These are phyloP conservation scores for Capsella rubella DNA, from an alignment of 441 rosid genomes.

Conservation along the genomic window DNA sequence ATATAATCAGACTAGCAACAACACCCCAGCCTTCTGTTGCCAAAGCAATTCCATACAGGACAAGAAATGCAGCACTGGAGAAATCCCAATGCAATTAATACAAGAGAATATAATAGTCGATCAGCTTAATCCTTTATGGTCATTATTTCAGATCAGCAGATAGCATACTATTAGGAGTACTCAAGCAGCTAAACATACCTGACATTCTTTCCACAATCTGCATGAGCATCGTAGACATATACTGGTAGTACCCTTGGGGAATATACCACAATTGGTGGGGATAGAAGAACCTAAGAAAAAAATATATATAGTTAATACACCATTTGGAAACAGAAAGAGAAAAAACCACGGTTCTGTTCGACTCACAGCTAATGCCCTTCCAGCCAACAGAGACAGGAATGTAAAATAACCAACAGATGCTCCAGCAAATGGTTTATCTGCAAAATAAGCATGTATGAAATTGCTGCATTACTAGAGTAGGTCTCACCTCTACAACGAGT, in stretches of 20 bases:
- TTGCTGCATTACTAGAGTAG: conserved; percentile 18
- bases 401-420: conserved; percentile 99
- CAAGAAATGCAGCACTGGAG: conserved; percentile 92
- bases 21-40: conserved; percentile 99
- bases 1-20: conserved; percentile 96
- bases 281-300: conserved; percentile 87
- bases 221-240: conserved; percentile 99
- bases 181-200: conserved; percentile 66
- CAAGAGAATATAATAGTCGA: conserved; percentile 32
- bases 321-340: conserved; percentile 33
- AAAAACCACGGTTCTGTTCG: conserved; percentile 30
- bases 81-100: conserved; percentile 21
- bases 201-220: conserved; percentile 98
- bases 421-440: conserved; percentile 98
- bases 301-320: conserved; percentile 10
- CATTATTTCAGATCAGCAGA: conserved; percentile 32
- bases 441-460: conserved; percentile 40
- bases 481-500: conserved; percentile 26
- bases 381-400: conserved; percentile 93
- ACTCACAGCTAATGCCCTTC: conserved; percentile 98
- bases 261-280: conserved; percentile 99
- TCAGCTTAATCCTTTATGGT: conserved; percentile 20
- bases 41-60: conserved; percentile 98
- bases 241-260: conserved; percentile 99
- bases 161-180: conserved; percentile 20